phyloP scores from a whole-genome alignment of 768 basidiomycete species.

The Collybia mongolica region DNA sequence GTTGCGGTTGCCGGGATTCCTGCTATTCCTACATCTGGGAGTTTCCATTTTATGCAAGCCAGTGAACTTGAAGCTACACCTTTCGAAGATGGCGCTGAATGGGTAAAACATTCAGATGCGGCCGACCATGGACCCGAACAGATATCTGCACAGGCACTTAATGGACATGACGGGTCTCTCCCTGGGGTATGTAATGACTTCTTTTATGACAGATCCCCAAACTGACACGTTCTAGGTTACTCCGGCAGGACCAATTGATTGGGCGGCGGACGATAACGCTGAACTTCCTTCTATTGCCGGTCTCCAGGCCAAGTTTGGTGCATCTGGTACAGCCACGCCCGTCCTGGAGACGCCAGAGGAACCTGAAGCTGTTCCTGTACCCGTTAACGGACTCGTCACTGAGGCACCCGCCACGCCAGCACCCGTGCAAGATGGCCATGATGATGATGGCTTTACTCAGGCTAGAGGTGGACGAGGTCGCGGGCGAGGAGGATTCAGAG shows the following conservation, averaged over 20 bases:
- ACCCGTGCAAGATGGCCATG: conserved; percentile 28
- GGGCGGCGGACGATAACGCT: conserved; percentile 81
- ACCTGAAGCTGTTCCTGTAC: conserved; percentile 19
- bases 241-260: conserved; percentile 54
- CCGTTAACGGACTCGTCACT: conserved; percentile 26
- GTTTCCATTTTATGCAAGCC: conserved; percentile 80
- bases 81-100: conserved; percentile 54
- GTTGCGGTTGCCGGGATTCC: conserved; percentile 40
- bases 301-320: conserved; percentile 75
- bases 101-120: conserved; percentile 50
- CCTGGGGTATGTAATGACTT: conserved; percentile 7
- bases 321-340: conserved; percentile 72
- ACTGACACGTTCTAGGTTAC: conserved; percentile 8
- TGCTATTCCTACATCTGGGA: conserved; percentile 38
- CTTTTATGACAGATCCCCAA: not conserved
- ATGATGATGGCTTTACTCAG: conserved; percentile 66
- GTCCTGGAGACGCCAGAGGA: conserved; percentile 28
- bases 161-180: conserved; percentile 12
- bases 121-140: conserved; percentile 24
- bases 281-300: conserved; percentile 77
- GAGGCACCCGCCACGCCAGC: conserved; percentile 18
- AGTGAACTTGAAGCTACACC: conserved; percentile 67
- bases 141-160: conserved; percentile 14
- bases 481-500: conserved; percentile 35
- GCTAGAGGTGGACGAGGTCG: conserved; percentile 50